Evolutionary conservation across 208 protist genomes (phyloP).

Genomic region (Wallacemonas sp.): DNA sequence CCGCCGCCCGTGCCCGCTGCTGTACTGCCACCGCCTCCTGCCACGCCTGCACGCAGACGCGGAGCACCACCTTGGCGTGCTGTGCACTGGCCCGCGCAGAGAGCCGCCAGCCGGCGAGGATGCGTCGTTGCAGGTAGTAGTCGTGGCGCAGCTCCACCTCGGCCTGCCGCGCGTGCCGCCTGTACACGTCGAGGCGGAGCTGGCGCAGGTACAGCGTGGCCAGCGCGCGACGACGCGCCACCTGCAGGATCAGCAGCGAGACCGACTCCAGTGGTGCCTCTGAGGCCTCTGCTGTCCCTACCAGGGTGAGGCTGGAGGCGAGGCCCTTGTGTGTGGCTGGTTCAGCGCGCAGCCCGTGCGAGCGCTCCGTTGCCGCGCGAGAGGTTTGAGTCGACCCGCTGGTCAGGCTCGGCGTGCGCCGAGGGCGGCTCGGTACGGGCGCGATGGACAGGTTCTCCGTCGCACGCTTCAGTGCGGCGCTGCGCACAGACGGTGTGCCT

Average conservation of each 20-base stretch:
- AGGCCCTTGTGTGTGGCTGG: not conserved
- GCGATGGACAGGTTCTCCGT: not conserved
- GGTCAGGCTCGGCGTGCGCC: not conserved
- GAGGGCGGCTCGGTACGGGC: not conserved
- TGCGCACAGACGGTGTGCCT: slow-evolving; percentile 4
- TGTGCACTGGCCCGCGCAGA: slow-evolving; percentile 4
- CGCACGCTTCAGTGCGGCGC: not conserved
- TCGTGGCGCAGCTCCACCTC: slow-evolving; percentile 54
- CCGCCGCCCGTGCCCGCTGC: not conserved
- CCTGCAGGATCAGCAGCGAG: slow-evolving; percentile 60
- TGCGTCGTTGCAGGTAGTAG: slow-evolving; percentile 60
- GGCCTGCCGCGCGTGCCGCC: slow-evolving; percentile 25
- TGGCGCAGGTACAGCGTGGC: slow-evolving; percentile 60
- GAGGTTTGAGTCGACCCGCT: no score
- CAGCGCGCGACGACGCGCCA: slow-evolving; percentile 54
- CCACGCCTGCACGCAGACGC: slow-evolving; percentile 28
- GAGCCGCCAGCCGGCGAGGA: slow-evolving; percentile 37
- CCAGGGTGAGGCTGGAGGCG: not conserved
- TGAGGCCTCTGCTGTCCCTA: slow-evolving; percentile 10
- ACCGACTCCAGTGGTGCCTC: slow-evolving; percentile 39
- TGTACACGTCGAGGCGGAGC: slow-evolving; percentile 47
- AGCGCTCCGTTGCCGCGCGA: no score
- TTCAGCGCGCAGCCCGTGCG: not conserved
- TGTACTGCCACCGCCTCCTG: slow-evolving; percentile 15
- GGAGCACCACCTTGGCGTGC: slow-evolving; percentile 8